Base-by-base conservation (phyloP, 257 asterid genomes). In the Henckelia pumila region DNA sequence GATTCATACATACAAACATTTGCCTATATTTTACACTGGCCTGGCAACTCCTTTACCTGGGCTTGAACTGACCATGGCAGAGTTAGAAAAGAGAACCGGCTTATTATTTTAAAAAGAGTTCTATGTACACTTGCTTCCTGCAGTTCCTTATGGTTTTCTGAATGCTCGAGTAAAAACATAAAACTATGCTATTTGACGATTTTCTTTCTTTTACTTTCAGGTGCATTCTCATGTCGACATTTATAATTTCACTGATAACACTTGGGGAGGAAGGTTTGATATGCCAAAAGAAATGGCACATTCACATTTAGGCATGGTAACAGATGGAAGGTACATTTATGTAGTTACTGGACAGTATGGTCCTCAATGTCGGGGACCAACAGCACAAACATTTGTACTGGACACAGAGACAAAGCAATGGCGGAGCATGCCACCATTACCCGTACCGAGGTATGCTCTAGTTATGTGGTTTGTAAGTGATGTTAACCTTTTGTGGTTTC, bases 261-360 rank as follows among this genome's bases (percentile, higher is more conserved):
- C n/a, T n/a, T n/a, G n/a, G n/a, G n/a, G n/a, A n/a, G n/a, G n/a
- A n/a, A n/a, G n/a, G n/a, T n/a, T n/a, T 50, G 95, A 88, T 67
- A 88, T 88, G 97, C 98, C 98, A n/a, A 88, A 89, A 77, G 86
- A 92, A 72, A 92, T 92, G 98, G 98, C 96, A 0, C 97, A 92
- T 82, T 92, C 98, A 3, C 98, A 92, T 81, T 84, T 92, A 80
- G 98, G 98, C 60, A 89, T 89, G 98, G 97, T 79, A 28, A 87
- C 97, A 3, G 95, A 92, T 82, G 97, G 96, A 35, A 88, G 93
- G 81, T 89, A 89, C 74, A 86, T 92, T 69, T 89, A 89, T 74
- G 77, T 89, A 26, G 93, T 92, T 73, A 89, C 81, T 0, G 98
- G 97, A 32, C 98, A 89, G 74, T 89, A 84, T 75, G 98, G 97